Conservation (phyloP, 2,329 filamentous ascomycete genomes). For the Diaporthe citriasiana region DNA sequence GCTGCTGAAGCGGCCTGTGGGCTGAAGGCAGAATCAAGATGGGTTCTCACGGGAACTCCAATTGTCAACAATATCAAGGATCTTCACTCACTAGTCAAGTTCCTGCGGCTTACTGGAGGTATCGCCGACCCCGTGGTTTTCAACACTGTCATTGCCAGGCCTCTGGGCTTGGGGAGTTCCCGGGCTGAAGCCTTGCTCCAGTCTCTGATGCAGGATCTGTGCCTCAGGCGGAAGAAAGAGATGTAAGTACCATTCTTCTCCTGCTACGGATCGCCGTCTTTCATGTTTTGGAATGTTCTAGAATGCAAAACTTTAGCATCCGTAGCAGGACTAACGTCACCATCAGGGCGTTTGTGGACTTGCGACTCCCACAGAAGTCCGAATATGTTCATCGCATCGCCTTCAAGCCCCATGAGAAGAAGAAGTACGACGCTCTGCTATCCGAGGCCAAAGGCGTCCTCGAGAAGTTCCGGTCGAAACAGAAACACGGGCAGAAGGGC, state of each 20-base stretch:
- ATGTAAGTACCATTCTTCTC: no score
- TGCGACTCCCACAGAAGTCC: slow-evolving; percentile 81
- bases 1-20: slow-evolving; percentile 76
- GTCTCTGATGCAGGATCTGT: slow-evolving; percentile 83
- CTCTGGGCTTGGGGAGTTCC: slow-evolving; percentile 70
- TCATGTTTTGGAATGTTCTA: no score
- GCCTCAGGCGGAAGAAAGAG: slow-evolving; percentile 85
- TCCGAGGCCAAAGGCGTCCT: slow-evolving; percentile 82
- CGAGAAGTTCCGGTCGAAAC: slow-evolving; percentile 67
- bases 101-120: slow-evolving; percentile 81
- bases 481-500: slow-evolving; percentile 55
- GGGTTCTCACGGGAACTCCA: slow-evolving; percentile 85
- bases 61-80: slow-evolving; percentile 88
- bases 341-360: slow-evolving; percentile 85
- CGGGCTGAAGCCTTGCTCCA: slow-evolving; percentile 77
- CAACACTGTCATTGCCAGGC: slow-evolving; percentile 78
- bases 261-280: no score
- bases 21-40: slow-evolving; percentile 79
- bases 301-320: no score
- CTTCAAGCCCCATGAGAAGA: slow-evolving; percentile 80
- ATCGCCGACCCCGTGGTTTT: slow-evolving; percentile 82
- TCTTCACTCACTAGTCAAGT: slow-evolving; percentile 83
- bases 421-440: slow-evolving; percentile 82
- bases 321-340: no score
- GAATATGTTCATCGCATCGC: slow-evolving; percentile 83